These are phyloP conservation scores for Symbiotaphrina buchneri DNA, from an alignment of 495 filamentous ascomycete genomes.

Conservation along the genomic window DNA sequence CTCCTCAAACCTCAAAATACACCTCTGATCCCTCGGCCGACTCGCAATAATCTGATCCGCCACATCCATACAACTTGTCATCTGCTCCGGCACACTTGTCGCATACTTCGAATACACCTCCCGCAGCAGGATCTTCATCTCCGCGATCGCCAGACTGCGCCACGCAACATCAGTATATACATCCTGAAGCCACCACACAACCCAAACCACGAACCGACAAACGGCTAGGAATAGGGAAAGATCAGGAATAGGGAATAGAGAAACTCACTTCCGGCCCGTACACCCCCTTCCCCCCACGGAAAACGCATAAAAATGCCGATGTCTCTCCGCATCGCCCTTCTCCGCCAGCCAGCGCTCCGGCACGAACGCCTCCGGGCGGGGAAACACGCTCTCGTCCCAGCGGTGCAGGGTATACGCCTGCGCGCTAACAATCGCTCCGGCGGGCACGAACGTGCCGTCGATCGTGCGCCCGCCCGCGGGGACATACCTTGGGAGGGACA, in stretches of 20 bases:
- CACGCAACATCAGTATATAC: conserved; percentile 1
- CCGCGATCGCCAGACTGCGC: conserved; percentile 33
- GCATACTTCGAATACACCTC: conserved; percentile 32
- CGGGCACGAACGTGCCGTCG: conserved; percentile 22
- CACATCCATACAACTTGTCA: conserved; percentile 26
- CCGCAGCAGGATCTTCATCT: conserved; percentile 37
- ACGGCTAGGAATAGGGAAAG: too few relatives aligned
- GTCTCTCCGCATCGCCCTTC: conserved; percentile 22
- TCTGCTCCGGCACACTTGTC: conserved; percentile 26
- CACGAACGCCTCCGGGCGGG: not conserved
- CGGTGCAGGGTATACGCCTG: conserved; percentile 30
- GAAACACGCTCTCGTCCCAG: not conserved
- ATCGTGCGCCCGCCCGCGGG: conserved; percentile 25
- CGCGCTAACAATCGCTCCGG: conserved; percentile 24
- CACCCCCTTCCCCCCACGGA: conserved; percentile 31
- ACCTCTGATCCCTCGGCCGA: conserved; percentile 28
- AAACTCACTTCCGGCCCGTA: conserved; percentile 28
- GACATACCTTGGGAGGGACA: conserved; percentile 39
- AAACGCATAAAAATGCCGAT: conserved; percentile 25
- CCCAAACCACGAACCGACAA: too few relatives aligned
- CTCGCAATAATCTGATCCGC: conserved; percentile 38
- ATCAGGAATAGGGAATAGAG: not conserved
- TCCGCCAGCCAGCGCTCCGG: conserved; percentile 4
- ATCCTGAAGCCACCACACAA: not conserved
- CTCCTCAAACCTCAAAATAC: conserved; percentile 21